phyloP scores from a whole-genome alignment of 2,329 filamentous ascomycete species.

The Colletotrichum paranaense region DNA sequence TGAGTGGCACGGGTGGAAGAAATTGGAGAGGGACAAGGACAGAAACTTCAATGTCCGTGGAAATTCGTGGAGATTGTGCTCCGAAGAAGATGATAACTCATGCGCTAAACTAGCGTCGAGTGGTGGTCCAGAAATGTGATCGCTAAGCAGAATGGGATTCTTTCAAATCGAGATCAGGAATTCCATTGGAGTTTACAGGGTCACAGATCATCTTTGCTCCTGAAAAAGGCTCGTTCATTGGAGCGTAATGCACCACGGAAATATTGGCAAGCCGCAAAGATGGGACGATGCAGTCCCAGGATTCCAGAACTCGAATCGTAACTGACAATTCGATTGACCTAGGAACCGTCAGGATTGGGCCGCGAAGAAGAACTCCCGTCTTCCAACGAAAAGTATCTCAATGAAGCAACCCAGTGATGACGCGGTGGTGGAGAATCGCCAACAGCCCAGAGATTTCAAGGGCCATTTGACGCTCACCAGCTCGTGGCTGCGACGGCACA shows the following conservation, averaged over 20 bases:
- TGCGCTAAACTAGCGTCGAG: neutral
- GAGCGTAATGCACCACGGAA: neutral
- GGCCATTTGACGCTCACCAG: neutral
- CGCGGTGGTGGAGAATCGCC: neutral
- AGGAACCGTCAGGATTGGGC: neutral
- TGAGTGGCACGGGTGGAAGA: neutral
- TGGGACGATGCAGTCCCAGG: neutral
- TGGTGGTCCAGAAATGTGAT: neutral
- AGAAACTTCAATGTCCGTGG: neutral
- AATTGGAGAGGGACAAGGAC: neutral
- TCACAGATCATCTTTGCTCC: neutral
- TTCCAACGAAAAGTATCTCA: neutral
- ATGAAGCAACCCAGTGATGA: neutral
- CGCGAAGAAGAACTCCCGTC: neutral
- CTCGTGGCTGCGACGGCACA: constrained; percentile 2
- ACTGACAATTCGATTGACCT: neutral
- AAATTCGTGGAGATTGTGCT: neutral
- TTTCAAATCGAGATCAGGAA: neutral
- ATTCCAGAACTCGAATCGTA: neutral
- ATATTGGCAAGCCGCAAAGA: neutral
- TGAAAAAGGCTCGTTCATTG: neutral
- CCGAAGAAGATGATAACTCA: neutral
- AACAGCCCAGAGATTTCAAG: neutral
- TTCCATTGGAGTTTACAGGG: neutral
- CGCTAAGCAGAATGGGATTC: neutral